These are phyloP conservation scores for Cytospora piceae DNA, from an alignment of 2,329 filamentous ascomycete species.

Conservation along the genomic window DNA sequence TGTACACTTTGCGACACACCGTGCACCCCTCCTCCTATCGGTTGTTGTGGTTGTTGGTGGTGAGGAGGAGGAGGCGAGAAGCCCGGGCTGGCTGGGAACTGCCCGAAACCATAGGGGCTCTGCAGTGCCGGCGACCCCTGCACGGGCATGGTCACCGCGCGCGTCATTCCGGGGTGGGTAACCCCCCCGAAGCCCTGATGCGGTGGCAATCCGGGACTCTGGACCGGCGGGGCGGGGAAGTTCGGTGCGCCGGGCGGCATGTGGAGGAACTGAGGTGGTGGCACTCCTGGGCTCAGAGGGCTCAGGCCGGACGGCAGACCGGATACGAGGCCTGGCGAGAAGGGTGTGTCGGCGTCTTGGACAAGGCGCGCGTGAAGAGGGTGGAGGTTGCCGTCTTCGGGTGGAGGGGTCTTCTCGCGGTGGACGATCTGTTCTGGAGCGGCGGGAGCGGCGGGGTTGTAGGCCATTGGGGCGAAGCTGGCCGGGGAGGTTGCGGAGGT, in stretches of 20 bases:
- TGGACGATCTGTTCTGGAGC: slow-evolving; percentile 73
- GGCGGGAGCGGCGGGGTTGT: slow-evolving; percentile 78
- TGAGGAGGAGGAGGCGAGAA: slow-evolving; percentile 43
- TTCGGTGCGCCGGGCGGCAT: slow-evolving; percentile 46
- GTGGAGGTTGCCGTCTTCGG: slow-evolving; percentile 65
- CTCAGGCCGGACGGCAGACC: slow-evolving; percentile 49
- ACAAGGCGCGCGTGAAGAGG: slow-evolving; percentile 62
- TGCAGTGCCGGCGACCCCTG: slow-evolving; percentile 46
- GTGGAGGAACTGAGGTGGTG: slow-evolving; percentile 41
- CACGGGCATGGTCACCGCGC: slow-evolving; percentile 55
- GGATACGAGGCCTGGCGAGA: slow-evolving; percentile 51
- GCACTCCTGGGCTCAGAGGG: slow-evolving; percentile 45
- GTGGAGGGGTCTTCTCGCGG: slow-evolving; percentile 80
- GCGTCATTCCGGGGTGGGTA: slow-evolving; percentile 50
- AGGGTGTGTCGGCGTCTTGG: slow-evolving; percentile 57
- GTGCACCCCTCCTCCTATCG: background rate
- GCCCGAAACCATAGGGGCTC: slow-evolving; percentile 49
- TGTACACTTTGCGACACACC: slow-evolving; percentile 26
- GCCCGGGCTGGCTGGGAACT: slow-evolving; percentile 49
- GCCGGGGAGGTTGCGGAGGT: slow-evolving; percentile 36
- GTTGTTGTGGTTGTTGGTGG: slow-evolving; percentile 30
- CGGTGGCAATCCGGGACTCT: slow-evolving; percentile 46
- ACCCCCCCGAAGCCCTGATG: slow-evolving; percentile 45
- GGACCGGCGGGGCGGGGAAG: slow-evolving; percentile 47
- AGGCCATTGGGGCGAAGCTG: slow-evolving; percentile 67